A percentile compares a stretch with the other conserved stretches of the same genome.
Conservation (phyloP, 2,329 filamentous ascomycete genomes). For the Trichoderma sp. region DNA sequence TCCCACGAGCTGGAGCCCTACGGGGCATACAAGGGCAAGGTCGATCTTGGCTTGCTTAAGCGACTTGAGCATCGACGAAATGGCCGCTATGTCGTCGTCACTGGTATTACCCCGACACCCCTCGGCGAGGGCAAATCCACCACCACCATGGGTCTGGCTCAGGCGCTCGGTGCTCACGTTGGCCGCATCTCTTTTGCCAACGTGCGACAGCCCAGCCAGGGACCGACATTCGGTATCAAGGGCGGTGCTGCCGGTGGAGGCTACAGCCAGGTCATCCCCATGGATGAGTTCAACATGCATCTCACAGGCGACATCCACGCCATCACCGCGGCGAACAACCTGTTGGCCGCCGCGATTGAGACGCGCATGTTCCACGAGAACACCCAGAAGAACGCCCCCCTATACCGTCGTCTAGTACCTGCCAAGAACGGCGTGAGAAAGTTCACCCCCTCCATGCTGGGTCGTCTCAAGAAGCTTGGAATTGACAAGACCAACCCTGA, state of each 20-base stretch:
- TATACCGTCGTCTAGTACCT: conserved; percentile 86
- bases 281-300: conserved; percentile 99
- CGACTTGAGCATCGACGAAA: conserved; percentile 82
- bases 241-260: conserved; percentile 94
- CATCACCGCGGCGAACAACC: conserved; percentile 94
- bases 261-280: conserved; percentile 98
- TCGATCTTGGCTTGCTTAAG: conserved; percentile 77
- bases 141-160: conserved; percentile 91
- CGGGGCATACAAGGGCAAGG: conserved; percentile 93
- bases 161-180: conserved; percentile 86
- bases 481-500: conserved; percentile 94
- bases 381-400: conserved; percentile 83
- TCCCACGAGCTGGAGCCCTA: conserved; percentile 91
- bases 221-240: conserved; percentile 98
- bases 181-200: conserved; percentile 91
- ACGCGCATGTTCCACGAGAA: conserved; percentile 98
- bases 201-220: conserved; percentile 93
- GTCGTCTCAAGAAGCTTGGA: conserved; percentile 88
- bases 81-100: conserved; percentile 87
- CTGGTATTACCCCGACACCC: conserved; percentile 93
- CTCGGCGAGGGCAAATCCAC: conserved; percentile 98
- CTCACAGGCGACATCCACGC: conserved; percentile 97
- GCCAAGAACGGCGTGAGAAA: conserved; percentile 83
- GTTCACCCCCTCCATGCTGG: conserved; percentile 89
- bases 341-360: conserved; percentile 93